These are phyloP conservation scores for Herpotrichia juniperi DNA, from an alignment of 2,329 filamentous ascomycete species.

Conservation along the genomic window DNA sequence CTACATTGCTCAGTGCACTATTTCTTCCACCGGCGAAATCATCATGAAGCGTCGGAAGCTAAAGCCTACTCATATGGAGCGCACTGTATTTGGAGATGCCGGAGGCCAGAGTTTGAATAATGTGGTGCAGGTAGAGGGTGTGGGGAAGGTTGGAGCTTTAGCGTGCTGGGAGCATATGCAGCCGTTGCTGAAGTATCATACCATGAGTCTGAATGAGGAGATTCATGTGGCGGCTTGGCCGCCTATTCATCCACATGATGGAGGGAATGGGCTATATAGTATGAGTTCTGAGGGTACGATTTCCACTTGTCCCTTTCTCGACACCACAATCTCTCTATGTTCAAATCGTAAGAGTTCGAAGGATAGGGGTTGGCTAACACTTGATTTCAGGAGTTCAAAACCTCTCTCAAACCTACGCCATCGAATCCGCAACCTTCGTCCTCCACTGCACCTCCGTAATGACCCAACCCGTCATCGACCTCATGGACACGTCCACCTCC, in stretches of 20 bases:
- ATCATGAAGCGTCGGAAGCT: constrained; percentile 48
- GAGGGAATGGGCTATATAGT: constrained; percentile 38
- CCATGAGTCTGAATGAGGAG: constrained; percentile 44
- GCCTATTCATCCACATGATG: constrained; percentile 37
- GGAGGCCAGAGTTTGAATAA: constrained; percentile 41
- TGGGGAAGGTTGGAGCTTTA: constrained; percentile 43
- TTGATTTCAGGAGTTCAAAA: constrained; percentile 44
- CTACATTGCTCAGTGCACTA: constrained; percentile 50
- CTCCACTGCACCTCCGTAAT: constrained; percentile 59
- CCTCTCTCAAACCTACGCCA: constrained; percentile 61
- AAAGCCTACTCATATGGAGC: constrained; percentile 53
- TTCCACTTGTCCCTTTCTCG: neutral
- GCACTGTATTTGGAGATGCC: constrained; percentile 51
- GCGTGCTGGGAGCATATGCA: constrained; percentile 52
- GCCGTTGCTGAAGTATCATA: constrained; percentile 51
- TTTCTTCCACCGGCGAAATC: constrained; percentile 40
- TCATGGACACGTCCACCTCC: constrained; percentile 50
- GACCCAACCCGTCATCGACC: constrained; percentile 50
- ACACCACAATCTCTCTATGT: neutral
- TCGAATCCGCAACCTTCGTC: constrained; percentile 63
- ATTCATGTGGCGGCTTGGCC: constrained; percentile 52
- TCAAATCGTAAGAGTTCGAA: neutral
- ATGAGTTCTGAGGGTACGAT: constrained; percentile 45
- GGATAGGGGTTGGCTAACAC: neutral
- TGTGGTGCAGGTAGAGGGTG: constrained; percentile 36